Base-by-base conservation (phyloP, 1,139 yeast genomes). In the Sugiyamaella novakii region DNA sequence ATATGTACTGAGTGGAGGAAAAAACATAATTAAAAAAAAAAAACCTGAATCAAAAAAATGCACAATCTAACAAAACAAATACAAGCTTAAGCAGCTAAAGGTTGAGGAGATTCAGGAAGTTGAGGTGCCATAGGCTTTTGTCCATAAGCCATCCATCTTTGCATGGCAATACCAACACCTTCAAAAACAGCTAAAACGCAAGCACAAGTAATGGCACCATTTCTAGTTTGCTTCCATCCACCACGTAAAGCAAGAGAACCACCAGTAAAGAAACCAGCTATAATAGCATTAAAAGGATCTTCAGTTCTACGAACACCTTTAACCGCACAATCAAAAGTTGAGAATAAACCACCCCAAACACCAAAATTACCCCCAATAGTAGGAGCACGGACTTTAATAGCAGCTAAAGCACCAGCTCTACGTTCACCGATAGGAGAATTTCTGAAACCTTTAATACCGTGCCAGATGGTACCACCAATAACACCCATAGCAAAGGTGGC, bases 291-390 rank as follows among this genome's bases (percentile, higher is more conserved):
- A 87, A 95, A 87, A 7, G 98, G 96, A 69, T 92, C 99, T 72
- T 92, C 99, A 74, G 97, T 87, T 71, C 87, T 86, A 75, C 99
- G 86, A 34, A 92, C 81, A 2, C 94, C 96, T 72, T 92, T 92
- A 46, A 92, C 96, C 22, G 92, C 79, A 76, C 99, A 92, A 71
- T 92, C 98, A 68, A 84, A 94, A 5, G 95, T 85, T 31, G 96
- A 87, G 68, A 94, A 92, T 61, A 92, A 75, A 53, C 99, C 99
- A 76, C 98, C 99, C 99, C 99, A 92, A 36, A 88, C 96, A 72
- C 98, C 98, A 65, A 92, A 92, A 72, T 92, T 92, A 64, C 99
- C 99, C 57, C 98, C 99, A 50, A 92, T 91, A 45, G 92, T 96
- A 36, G 99, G 99, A 1, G 97, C 98, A 70, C 98, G 80, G 52